phyloP scores from a whole-genome alignment of 2,329 filamentous ascomycete genomes.

The Claviceps quebecensis region DNA sequence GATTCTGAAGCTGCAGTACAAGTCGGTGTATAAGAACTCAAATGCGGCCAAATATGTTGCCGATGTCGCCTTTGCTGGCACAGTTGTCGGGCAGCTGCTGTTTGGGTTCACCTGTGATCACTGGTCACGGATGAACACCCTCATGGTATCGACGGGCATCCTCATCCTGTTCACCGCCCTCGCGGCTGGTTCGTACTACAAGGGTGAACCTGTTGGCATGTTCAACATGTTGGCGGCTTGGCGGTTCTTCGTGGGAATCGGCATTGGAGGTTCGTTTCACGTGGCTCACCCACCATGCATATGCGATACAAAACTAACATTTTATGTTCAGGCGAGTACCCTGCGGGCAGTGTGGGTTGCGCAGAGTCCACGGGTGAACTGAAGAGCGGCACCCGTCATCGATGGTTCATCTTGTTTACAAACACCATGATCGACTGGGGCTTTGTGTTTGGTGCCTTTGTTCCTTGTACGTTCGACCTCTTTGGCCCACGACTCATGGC shows the following conservation, averaged over 20 bases:
- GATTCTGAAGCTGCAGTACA: conserved; percentile 56
- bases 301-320: conserved; percentile 21
- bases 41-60: conserved; percentile 59
- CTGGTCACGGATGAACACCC: conserved; percentile 70
- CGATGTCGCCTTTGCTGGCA: conserved; percentile 76
- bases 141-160: conserved; percentile 69
- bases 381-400: conserved; percentile 65
- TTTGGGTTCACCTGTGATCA: conserved; percentile 75
- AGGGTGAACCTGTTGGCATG: conserved; percentile 54
- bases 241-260: conserved; percentile 67
- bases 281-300: no score
- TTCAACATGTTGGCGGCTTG: conserved; percentile 67
- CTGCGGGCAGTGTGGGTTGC: conserved; percentile 68
- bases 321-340: conserved; percentile 48
- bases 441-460: conserved; percentile 67
- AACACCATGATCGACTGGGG: conserved; percentile 77
- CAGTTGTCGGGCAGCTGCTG: conserved; percentile 64
- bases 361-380: conserved; percentile 69
- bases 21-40: conserved; percentile 52
- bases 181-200: conserved; percentile 60
- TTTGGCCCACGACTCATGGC: no score
- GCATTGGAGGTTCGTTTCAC: conserved; percentile 49
- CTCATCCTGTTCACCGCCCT: conserved; percentile 76
- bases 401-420: conserved; percentile 84
- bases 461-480: conserved; percentile 39